These are phyloP conservation scores for Cyamopsis tetragonoloba DNA, from an alignment of 306 rosid species.

Conservation along the genomic window DNA sequence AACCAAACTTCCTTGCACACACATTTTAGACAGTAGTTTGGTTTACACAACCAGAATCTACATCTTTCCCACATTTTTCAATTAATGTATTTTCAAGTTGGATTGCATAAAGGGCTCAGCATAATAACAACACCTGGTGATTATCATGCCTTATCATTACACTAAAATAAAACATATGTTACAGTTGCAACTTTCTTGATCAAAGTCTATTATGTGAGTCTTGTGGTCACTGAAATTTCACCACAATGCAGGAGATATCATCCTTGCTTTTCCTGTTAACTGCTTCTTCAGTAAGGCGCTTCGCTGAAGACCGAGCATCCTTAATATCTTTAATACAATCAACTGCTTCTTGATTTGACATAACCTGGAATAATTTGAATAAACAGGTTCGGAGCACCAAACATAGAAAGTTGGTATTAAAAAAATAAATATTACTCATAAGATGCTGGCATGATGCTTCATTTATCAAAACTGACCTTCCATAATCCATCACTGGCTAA, in stretches of 20 bases:
- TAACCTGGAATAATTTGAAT: slow-evolving; percentile 52
- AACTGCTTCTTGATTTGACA: slow-evolving; percentile 92
- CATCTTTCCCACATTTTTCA: slow-evolving; percentile 13
- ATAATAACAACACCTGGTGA: slow-evolving; percentile 18
- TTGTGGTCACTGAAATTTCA: slow-evolving; percentile 57
- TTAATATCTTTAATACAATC: slow-evolving; percentile 55
- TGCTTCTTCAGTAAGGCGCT: slow-evolving; percentile 82
- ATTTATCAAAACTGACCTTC: slow-evolving; percentile 64
- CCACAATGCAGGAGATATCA: slow-evolving; percentile 82
- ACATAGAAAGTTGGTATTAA: background rate
- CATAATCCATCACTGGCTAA: slow-evolving; percentile 97
- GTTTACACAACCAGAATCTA: slow-evolving; percentile 7
- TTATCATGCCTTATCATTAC: slow-evolving; percentile 8
- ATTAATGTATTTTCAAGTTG: background rate
- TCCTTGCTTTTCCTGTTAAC: slow-evolving; percentile 76
- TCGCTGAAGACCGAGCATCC: slow-evolving; percentile 87
- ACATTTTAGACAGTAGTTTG: slow-evolving; percentile 14
- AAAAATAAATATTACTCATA: background rate
- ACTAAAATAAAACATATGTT: background rate
- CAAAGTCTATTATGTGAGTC: slow-evolving; percentile 7
- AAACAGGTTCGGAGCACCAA: background rate
- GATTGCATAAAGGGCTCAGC: slow-evolving; percentile 13
- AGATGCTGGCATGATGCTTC: slow-evolving; percentile 6
- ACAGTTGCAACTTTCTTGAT: slow-evolving; percentile 31
- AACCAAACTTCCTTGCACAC: slow-evolving; percentile 22